Conservation (phyloP, 2,329 filamentous ascomycete genomes). For the Xylaria sp. region DNA sequence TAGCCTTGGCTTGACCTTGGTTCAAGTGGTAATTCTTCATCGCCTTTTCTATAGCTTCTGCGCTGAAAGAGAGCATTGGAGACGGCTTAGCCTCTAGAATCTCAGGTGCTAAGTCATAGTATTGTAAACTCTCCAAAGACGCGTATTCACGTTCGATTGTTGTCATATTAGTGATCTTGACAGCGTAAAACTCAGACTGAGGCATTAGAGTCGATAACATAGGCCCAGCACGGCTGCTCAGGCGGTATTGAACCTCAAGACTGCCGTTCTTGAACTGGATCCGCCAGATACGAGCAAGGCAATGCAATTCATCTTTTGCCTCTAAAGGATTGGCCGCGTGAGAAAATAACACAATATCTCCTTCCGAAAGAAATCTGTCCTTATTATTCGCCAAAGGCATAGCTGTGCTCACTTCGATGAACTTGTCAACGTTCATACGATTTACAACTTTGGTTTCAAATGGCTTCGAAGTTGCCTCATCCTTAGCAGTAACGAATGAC, state of each 20-base stretch:
- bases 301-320: constrained; percentile 75
- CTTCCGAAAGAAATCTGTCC: constrained; percentile 79
- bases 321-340: constrained; percentile 76
- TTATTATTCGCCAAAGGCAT: constrained; percentile 77
- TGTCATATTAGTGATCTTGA: constrained; percentile 91
- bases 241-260: constrained; percentile 86
- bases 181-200: constrained; percentile 74
- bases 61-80: constrained; percentile 82
- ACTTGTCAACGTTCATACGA: constrained; percentile 90
- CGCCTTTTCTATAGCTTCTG: constrained; percentile 75
- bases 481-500: constrained; percentile 87
- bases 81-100: constrained; percentile 90
- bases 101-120: constrained; percentile 95
- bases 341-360: constrained; percentile 90
- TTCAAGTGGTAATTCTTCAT: constrained; percentile 87
- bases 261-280: constrained; percentile 83
- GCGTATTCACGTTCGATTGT: constrained; percentile 96
- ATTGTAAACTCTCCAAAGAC: constrained; percentile 88
- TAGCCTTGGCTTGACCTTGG: constrained; percentile 87
- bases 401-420: constrained; percentile 88
- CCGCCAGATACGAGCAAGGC: constrained; percentile 84
- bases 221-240: constrained; percentile 74
- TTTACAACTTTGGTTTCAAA: constrained; percentile 91
- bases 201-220: constrained; percentile 73
- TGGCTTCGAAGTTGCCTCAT: constrained; percentile 82